Evolutionary conservation across 805 yeast species (phyloP).

Genomic region (Sungouiozyma intestinalis): DNA sequence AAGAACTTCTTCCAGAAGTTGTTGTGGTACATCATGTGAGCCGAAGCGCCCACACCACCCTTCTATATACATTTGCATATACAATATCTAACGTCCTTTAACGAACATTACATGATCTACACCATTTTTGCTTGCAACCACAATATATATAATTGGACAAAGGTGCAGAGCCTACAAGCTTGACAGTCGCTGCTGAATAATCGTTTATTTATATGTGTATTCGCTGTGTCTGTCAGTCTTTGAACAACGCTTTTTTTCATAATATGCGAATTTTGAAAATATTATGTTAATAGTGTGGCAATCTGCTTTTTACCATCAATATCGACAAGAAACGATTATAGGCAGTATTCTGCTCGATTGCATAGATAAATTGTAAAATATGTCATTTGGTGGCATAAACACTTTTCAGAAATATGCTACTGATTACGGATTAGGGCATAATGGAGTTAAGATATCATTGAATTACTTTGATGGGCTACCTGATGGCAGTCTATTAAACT

Average conservation of each 20-base stretch:
- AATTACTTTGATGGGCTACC: conserved; percentile 74
- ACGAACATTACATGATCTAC: no score
- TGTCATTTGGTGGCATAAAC: conserved; percentile 25
- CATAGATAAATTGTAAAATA: conserved; percentile 1
- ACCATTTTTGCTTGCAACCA: no score
- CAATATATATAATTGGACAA: no score
- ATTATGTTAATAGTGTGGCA: not conserved
- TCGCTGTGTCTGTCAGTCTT: no score
- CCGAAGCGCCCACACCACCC: not conserved
- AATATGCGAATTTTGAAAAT: not conserved
- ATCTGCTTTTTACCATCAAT: not conserved
- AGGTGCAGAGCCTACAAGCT: no score
- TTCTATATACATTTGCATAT: not conserved
- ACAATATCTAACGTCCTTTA: not conserved
- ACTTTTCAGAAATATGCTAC: conserved; percentile 18
- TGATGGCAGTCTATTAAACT: conserved; percentile 43
- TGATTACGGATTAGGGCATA: conserved; percentile 31
- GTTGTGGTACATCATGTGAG: not conserved
- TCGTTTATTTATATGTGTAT: no score
- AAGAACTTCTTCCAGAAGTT: not conserved
- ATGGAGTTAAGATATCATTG: conserved; percentile 48
- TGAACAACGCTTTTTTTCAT: not conserved
- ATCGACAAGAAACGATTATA: no score
- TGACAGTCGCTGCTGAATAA: no score
- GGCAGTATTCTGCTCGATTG: not conserved